These are phyloP conservation scores for Debaryomyces sp. DNA, from an alignment of 1,139 yeast species.

Conservation along the genomic window DNA sequence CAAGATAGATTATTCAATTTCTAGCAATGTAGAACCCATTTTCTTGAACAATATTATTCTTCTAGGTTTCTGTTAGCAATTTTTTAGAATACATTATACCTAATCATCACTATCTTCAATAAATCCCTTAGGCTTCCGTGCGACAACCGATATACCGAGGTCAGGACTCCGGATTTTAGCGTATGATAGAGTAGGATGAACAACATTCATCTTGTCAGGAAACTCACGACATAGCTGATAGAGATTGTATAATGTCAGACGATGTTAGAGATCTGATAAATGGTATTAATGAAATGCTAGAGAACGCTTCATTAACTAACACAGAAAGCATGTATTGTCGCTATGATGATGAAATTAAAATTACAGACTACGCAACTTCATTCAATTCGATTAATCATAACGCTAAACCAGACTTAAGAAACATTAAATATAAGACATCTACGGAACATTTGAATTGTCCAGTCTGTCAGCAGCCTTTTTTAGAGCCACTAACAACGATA, in stretches of 20 bases:
- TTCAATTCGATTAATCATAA: slow-evolving; percentile 20
- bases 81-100: neutral
- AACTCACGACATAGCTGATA: neutral
- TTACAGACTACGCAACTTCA: slow-evolving; percentile 18
- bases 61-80: neutral
- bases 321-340: neutral
- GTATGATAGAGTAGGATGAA: neutral
- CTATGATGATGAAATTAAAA: slow-evolving; percentile 12
- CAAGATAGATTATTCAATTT: neutral
- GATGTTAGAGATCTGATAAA: neutral
- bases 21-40: too few relatives aligned
- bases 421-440: slow-evolving; percentile 33
- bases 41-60: neutral
- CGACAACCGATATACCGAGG: neutral
- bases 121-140: neutral
- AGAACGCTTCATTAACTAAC: neutral
- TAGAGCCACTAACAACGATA: slow-evolving; percentile 54
- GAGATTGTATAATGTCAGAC: neutral
- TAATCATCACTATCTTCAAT: neutral
- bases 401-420: slow-evolving; percentile 37
- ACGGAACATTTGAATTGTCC: slow-evolving; percentile 63
- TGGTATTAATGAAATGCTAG: neutral
- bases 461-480: slow-evolving; percentile 59
- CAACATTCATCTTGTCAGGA: neutral
- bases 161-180: neutral